phyloP scores from a whole-genome alignment of 2,329 filamentous ascomycete genomes.

The Tolypocladium sp. region DNA sequence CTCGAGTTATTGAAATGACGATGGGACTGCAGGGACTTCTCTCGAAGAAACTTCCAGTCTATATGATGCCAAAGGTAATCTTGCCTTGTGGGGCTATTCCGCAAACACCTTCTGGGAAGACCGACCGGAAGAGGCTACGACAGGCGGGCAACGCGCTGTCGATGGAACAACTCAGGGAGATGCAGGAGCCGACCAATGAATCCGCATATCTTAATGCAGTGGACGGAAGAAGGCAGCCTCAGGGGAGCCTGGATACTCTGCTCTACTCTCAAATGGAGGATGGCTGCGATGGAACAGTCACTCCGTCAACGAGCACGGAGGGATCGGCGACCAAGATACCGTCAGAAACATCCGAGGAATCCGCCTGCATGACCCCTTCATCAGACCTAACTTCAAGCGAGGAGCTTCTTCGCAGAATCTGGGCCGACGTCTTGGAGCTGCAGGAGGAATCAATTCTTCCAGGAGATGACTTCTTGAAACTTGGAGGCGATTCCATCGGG shows the following conservation, averaged over 20 bases:
- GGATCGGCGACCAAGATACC: background rate
- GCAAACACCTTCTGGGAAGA: constrained; percentile 1
- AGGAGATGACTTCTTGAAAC: constrained; percentile 1
- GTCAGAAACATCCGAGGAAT: background rate
- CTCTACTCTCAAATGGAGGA: background rate
- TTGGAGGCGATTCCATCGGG: constrained; percentile 3
- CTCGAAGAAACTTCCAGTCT: background rate
- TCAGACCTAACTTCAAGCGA: background rate
- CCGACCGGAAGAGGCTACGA: background rate
- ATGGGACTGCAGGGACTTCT: background rate
- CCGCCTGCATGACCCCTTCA: background rate
- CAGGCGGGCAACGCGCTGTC: background rate
- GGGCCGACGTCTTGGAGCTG: background rate
- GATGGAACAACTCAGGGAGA: background rate
- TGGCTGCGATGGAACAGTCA: background rate
- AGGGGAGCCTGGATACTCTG: background rate
- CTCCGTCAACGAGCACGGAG: background rate
- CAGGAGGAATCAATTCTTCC: background rate
- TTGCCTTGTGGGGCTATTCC: background rate
- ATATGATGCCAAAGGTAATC: constrained; percentile 1
- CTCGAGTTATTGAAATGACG: background rate
- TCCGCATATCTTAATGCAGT: background rate
- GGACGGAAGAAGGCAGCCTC: background rate
- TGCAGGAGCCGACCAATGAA: background rate
- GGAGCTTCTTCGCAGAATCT: background rate